Conservation (phyloP, 257 asterid species). For the Nyctanthes arbortristis region DNA sequence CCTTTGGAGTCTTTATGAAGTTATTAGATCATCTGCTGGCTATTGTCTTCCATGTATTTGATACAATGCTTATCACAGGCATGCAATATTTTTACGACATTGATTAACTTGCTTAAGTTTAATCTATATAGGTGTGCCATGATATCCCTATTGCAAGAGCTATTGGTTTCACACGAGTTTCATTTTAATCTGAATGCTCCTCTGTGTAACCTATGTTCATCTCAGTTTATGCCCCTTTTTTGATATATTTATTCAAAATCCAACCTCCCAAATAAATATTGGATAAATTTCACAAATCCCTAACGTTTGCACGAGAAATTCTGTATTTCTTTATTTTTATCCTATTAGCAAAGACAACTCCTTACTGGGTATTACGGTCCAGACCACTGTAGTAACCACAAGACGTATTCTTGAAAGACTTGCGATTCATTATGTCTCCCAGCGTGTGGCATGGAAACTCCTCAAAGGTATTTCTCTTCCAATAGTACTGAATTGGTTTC, state of each 20-base stretch:
- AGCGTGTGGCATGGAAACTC: constrained; percentile 92
- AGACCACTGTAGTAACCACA: constrained; percentile 81
- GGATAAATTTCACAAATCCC: too few species aligned
- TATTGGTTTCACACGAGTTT: neutral
- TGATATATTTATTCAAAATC: neutral
- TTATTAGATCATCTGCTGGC: too few species aligned
- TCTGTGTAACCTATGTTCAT: neutral
- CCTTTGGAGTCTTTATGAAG: neutral
- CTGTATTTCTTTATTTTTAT: constrained; percentile 4
- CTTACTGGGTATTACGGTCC: constrained; percentile 18
- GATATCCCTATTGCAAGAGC: neutral
- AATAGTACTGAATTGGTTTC: neutral
- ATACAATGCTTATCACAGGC: too few species aligned
- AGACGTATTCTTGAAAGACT: constrained; percentile 83
- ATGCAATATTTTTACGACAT: too few species aligned
- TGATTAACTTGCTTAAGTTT: too few species aligned
- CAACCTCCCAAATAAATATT: neutral
- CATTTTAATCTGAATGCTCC: neutral
- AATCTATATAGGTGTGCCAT: neutral
- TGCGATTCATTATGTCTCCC: constrained; percentile 80
- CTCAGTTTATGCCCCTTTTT: neutral
- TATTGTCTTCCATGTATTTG: too few species aligned
- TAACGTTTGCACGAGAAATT: neutral
- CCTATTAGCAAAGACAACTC: neutral
- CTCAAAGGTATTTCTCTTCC: constrained; percentile 67